These are phyloP conservation scores for Termitomyces sp. DNA, from an alignment of 768 basidiomycete species.

Conservation along the genomic window DNA sequence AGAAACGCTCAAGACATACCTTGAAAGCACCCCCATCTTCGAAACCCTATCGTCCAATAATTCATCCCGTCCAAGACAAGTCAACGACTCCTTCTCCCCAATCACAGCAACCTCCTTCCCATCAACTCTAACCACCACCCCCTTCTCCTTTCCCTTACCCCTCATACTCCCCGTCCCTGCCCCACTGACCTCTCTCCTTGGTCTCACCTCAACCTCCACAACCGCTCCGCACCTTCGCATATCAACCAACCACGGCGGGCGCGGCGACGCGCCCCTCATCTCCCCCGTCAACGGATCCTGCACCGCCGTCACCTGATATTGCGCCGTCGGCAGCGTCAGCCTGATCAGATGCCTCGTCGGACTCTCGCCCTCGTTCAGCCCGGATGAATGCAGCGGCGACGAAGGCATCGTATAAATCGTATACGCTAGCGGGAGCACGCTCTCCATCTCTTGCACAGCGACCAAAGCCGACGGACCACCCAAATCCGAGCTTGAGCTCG, in stretches of 20 bases:
- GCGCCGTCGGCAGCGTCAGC: slow-evolving; percentile 76
- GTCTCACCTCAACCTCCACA: slow-evolving; percentile 52
- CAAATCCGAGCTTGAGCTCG: too few species aligned
- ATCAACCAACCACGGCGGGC: slow-evolving; percentile 68
- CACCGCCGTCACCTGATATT: slow-evolving; percentile 70
- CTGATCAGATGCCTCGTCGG: slow-evolving; percentile 74
- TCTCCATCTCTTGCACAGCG: slow-evolving; percentile 5
- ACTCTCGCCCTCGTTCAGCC: slow-evolving; percentile 36
- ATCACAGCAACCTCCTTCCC: slow-evolving; percentile 53
- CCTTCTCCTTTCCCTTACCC: slow-evolving; percentile 17
- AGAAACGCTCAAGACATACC: slow-evolving; percentile 36
- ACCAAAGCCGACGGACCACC: not conserved
- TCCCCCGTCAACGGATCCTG: slow-evolving; percentile 79
- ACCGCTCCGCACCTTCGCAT: slow-evolving; percentile 47
- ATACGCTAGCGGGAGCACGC: slow-evolving; percentile 47
- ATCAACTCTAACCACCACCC: slow-evolving; percentile 28
- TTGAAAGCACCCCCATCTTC: slow-evolving; percentile 61
- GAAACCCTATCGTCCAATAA: slow-evolving; percentile 64
- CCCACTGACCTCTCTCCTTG: slow-evolving; percentile 25
- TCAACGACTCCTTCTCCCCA: slow-evolving; percentile 73
- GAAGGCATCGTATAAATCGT: slow-evolving; percentile 73
- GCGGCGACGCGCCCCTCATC: slow-evolving; percentile 48
- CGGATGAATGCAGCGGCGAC: slow-evolving; percentile 76
- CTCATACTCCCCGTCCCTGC: slow-evolving; percentile 26
- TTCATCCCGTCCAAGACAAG: slow-evolving; percentile 67